Evolutionary conservation across 139 green algal genomes (phyloP), one percentile per base, ranked within the genome.

Genomic region (Coccomyxa sp.): DNA sequence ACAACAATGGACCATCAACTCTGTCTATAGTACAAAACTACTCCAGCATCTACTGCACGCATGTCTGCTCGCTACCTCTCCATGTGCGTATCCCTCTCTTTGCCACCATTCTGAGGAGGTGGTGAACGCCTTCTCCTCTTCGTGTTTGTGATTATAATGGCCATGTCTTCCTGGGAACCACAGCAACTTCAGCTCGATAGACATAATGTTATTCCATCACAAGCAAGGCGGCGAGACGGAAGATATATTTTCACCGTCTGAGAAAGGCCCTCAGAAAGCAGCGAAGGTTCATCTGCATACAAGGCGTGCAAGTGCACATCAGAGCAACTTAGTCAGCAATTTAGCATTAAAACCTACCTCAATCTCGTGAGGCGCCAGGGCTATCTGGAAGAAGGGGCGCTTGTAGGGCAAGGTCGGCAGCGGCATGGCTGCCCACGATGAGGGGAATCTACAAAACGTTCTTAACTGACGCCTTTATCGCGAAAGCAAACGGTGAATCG

Each of bases 141-240:
- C 12, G 87, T 90, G 80, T 88, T 90, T 31, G 84, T 85, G n/a
- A 90, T 88, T 25, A 90, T 90, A 13, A 83, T 32, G 13, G 82
- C 79, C 38, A 90, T 23, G 79, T 90, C 87, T 68, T 90, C 87
- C 86, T 89, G 86, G 31, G 76, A 7, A 51, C 7, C 38, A 51
- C 3, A 51, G 7, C 3, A 51, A 51, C 3, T 51, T 51, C 7
- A 51, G 3, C 38, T 51, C 7, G 7, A 51, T 51, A 51, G 38
- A 11, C 38, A 7, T 51, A 51, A 51, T 51, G 38, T 51, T 11
- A 51, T 51, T 51, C 38, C 38, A 51, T 51, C 38, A 51, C 3
- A 51, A 51, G 38, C 38, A 51, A 51, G 38, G 3, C 38, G 38
- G 38, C 38, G 38, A 51, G 7, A 51, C 38, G 38, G 38, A 51